Percentiles rank a stretch among this genome's conserved stretches.
Conservation (phyloP, 2,329 filamentous ascomycete species). For the Xylaria sp. region DNA sequence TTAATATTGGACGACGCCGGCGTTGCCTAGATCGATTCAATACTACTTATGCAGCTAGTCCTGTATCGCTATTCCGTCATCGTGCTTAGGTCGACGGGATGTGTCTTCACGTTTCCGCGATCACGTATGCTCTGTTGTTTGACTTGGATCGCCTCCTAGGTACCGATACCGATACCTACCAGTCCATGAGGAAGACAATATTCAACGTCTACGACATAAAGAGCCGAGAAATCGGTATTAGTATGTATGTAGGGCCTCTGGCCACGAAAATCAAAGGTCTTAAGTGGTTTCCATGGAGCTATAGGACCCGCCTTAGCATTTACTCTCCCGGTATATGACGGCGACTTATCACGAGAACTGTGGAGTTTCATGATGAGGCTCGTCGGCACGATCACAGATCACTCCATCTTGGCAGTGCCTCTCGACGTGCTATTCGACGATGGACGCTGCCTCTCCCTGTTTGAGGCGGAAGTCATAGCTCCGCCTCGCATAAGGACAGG, state of each 20-base stretch:
- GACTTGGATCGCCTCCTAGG: not conserved
- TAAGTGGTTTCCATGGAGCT: constrained; percentile 11
- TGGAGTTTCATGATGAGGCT: constrained; percentile 20
- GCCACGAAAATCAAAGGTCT: not conserved
- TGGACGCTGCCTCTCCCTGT: not conserved
- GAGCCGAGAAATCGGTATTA: not conserved
- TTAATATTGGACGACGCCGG: not conserved
- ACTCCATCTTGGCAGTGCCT: not conserved
- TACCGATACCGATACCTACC: too few species aligned
- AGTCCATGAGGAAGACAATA: not conserved
- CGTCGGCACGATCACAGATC: constrained; percentile 12
- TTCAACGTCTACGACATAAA: not conserved
- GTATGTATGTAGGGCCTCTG: not conserved
- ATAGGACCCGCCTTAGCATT: constrained; percentile 21
- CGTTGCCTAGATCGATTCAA: too few species aligned
- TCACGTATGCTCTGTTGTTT: not conserved
- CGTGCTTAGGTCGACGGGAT: not conserved
- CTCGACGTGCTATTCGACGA: not conserved
- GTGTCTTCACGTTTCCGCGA: not conserved
- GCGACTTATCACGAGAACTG: not conserved
- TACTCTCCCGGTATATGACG: not conserved
- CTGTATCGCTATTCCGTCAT: not conserved
- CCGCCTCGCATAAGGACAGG: too few species aligned
- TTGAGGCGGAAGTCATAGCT: too few species aligned
- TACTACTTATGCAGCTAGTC: not conserved